phyloP scores from a whole-genome alignment of 2,329 filamentous ascomycete species.

The Penicillium sp. region DNA sequence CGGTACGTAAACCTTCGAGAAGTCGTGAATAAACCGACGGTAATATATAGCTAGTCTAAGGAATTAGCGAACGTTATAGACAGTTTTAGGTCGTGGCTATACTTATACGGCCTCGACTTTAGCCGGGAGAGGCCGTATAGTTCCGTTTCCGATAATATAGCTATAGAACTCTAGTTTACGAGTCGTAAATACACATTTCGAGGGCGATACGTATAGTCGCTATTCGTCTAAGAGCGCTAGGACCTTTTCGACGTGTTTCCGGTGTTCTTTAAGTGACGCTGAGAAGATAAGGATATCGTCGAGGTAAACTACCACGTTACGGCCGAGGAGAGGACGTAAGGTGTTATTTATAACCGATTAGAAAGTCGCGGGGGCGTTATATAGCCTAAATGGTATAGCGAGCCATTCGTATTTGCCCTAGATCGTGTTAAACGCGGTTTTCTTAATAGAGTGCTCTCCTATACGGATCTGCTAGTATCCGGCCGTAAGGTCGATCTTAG shows the following conservation, averaged over 20 bases:
- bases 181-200: not conserved
- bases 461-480: slow-evolving; percentile 1
- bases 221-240: not conserved
- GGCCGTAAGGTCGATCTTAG: not conserved
- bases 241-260: not conserved
- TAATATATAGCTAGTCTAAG: not conserved
- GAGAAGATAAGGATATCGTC: slow-evolving; percentile 4
- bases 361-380: not conserved
- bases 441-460: not conserved
- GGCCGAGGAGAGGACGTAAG: not conserved
- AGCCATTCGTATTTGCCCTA: slow-evolving; percentile 6
- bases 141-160: not conserved
- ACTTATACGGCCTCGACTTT: not conserved
- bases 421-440: slow-evolving; percentile 4
- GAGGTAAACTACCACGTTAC: not conserved
- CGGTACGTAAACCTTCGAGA: not conserved
- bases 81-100: not conserved
- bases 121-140: not conserved
- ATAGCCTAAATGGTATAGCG: not conserved
- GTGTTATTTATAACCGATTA: not conserved
- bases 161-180: slow-evolving; percentile 1
- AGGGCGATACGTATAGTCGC: not conserved
- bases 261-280: not conserved
- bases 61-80: not conserved
- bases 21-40: not conserved